Base-by-base conservation (phyloP, 1,139 yeast genomes). In the Yamadazyma friedrichii region DNA sequence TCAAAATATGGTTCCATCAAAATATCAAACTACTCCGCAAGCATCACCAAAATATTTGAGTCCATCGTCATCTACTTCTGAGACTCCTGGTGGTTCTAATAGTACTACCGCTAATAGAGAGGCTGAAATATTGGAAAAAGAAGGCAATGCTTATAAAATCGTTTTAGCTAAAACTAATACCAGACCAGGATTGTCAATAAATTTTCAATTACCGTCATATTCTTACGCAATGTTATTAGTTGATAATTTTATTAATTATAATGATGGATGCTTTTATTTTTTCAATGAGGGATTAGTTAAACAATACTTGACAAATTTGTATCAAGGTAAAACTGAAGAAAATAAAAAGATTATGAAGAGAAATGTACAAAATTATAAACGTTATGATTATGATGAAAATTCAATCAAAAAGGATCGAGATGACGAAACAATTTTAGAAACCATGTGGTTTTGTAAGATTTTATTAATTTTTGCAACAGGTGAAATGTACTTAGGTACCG, bases 211-310 rank as follows among this genome's bases (percentile, higher is more conserved):
- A 27, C 95, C 96, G 0, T 77, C 88, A 10, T 85, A 84, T 51
- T 80, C 88, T 2, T 83, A 84, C 53, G 93, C 95, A 5, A 76
- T 84, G 76, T 61, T 82, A 11, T 65, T 86, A 42, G 85, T 85
- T 12, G 93, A 84, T 53, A 82, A 88, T 0, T 87, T 87, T 51
- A 77, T 86, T 44, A 82, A 83, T 40, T 87, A 84, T 55, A 83
- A 87, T 52, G 93, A 85, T 56, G 94, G 93, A 1, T 85, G 95
- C 52, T 88, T 86, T 58, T 88, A 88, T 61, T 87, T 87, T 55
- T 85, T 87, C 65, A 88, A 88, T 56, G 91, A 85, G 55, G 94
- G 94, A 0, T 56, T 84, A 25, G 87, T 84, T 24, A 84, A 84
- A 54, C 76, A 77, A 47, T 82, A 80, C 47, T 58, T 84, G 39